Evolutionary conservation across 177 flowering plant species (phyloP), one percentile per base, ranked within the genome.

Genomic region (Vitis hybrid): DNA sequence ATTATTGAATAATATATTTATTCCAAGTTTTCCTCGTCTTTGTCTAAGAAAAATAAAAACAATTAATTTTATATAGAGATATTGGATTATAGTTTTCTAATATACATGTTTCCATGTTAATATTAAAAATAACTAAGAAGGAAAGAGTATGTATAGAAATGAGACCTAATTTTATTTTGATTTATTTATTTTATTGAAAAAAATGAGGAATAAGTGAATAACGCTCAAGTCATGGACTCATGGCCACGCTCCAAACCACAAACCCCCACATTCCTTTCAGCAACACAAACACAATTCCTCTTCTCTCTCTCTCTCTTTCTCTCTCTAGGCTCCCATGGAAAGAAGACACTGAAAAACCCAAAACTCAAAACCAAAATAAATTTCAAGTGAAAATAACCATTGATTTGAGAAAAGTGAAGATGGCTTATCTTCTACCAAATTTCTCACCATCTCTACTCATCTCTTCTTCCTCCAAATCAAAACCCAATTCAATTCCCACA

Each of bases 371-470:
- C 21, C 21, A 21, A 21, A 21, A 21, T 21, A 21, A 21, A 21
- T 21, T 21, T 21, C 21, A 21, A 18, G 20, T 18, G 20, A 18
- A 18, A 18, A 18, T 18, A 18, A 18, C 20, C 20, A 18, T 18
- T 18, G 20, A 18, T 18, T 18, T 18, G 20, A 18, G 20, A 18
- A 18, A 20, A 21, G 21, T 21, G 48, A 21, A 60, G 64, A 87
- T 87, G 93, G 89, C 89, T 55, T 85, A 76, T 81, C 78, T 83
- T 59, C 78, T 86, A 2, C 82, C 88, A 2, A 82, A 81, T 66
- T 78, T 85, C 53, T 85, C 86, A 32, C 80, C 85, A 14, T 79
- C 87, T 61, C 72, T 32, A 32, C 41, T 32, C 41, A 32, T 32
- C 41, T 32, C 41, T 76, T 68, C 64, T 78, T 64, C 69, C 82